A percentile compares a stretch with the other conserved stretches of the same genome.
phyloP scores from a whole-genome alignment of 176 grass and related monocot genomes.

The Phragmites australis region DNA sequence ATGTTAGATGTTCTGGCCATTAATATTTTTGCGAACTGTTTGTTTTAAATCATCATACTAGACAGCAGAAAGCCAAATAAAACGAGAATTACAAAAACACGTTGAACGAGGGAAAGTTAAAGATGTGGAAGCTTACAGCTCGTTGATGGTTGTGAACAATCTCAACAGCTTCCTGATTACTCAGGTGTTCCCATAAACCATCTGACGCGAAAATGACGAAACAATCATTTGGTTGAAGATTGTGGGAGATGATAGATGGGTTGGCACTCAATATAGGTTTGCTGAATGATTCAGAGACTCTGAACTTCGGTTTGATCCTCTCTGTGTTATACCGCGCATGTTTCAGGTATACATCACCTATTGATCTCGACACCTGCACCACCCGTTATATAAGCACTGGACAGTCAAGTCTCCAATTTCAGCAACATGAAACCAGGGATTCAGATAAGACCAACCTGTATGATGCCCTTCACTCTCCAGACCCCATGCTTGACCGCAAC shows the following conservation, averaged over 20 bases:
- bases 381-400: conserved; percentile 5
- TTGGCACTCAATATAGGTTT: conserved; percentile 68
- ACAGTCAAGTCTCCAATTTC: neutral
- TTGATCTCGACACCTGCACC: conserved; percentile 85
- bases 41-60: neutral
- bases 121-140: conserved; percentile 55
- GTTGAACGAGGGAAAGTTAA: neutral
- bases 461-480: conserved; percentile 93
- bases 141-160: conserved; percentile 81
- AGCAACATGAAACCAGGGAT: neutral
- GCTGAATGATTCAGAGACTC: conserved; percentile 67
- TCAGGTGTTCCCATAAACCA: conserved; percentile 92
- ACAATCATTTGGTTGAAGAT: conserved; percentile 68
- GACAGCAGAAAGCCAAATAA: neutral
- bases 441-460: conserved; percentile 59
- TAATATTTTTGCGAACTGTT: neutral
- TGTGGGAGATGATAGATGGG: conserved; percentile 64
- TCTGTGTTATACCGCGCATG: conserved; percentile 67
- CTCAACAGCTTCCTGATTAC: conserved; percentile 80
- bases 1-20: neutral
- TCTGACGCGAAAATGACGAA: conserved; percentile 96
- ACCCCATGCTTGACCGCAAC: conserved; percentile 87
- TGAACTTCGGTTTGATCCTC: conserved; percentile 82
- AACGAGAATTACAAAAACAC: neutral
- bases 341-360: conserved; percentile 90